Conservation (phyloP, 1,284 basidiomycete genomes). For the Trichosporon asahii region DNA sequence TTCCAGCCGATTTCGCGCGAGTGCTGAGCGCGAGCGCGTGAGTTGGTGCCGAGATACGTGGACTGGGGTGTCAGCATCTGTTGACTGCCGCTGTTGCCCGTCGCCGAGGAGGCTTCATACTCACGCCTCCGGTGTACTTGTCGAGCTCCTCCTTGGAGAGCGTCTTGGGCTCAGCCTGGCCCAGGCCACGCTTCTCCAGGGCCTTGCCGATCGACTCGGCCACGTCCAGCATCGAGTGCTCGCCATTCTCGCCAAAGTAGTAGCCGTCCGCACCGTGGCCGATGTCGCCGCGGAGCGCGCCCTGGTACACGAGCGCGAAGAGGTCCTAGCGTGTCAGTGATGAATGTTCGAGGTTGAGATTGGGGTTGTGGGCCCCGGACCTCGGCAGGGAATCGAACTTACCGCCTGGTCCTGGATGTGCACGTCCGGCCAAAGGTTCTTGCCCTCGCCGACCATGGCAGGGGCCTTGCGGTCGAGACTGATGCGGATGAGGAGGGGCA, state of each 20-base stretch:
- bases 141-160: constrained; percentile 44
- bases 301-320: constrained; percentile 36
- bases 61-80: constrained; percentile 19
- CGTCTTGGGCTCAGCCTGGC: constrained; percentile 36
- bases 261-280: constrained; percentile 46
- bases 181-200: constrained; percentile 21
- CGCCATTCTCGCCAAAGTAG: constrained; percentile 49
- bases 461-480: constrained; percentile 44
- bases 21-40: constrained; percentile 57
- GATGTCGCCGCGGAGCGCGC: constrained; percentile 29
- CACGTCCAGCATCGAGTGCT: constrained; percentile 42
- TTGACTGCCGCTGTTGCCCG: neutral
- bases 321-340: constrained; percentile 24
- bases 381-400: neutral
- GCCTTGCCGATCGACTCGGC: constrained; percentile 40
- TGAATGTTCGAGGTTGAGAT: no score
- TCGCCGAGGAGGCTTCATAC: neutral
- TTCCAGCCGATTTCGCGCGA: constrained; percentile 57
- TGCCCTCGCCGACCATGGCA: constrained; percentile 47
- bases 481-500: constrained; percentile 42
- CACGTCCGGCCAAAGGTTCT: constrained; percentile 30
- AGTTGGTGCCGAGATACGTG: constrained; percentile 58
- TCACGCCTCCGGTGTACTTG: constrained; percentile 42
- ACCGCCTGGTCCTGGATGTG: constrained; percentile 26
- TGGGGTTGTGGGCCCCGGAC: neutral